Evolutionary conservation across 768 basidiomycete species (phyloP), one percentile per base, ranked within the genome.

Genomic region (Lactarius pseudohatsudake): DNA sequence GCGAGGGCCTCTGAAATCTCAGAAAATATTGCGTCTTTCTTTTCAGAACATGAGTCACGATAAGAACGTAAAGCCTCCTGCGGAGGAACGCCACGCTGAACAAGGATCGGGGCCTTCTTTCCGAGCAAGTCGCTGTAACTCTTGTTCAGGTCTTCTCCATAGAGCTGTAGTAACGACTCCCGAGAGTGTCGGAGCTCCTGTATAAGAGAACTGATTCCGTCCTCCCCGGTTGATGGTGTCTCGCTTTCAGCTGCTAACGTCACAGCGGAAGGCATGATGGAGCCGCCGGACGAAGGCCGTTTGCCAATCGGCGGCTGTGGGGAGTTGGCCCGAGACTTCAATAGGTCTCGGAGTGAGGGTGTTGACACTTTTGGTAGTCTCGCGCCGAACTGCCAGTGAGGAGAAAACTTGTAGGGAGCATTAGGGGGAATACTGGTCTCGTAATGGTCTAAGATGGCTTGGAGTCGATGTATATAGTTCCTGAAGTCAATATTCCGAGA

Each of bases 81-180:
- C 3, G 61, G 22, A n/a, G 61, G 61, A 38, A 28, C 8, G 13
- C n/a, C 18, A 26, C 16, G 15, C 6, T 6, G 10, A 36, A 10
- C 32, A 34, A 28, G 26, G 20, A 18, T 15, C 20, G 36, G 7
- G 20, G 10, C 30, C 16, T 1, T 10, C 53, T 61, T 41, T 38
- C 16, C 34, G 26, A 50, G 36, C 20, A 61, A 9, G 30, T 50
- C 47, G 2, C 8, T 4, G 32, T 36, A 34, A 36, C 60, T 61
- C 13, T 50, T 61, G 4, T 61, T 16, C 6, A 61, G 15, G 9
- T 61, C 59, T 18, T 61, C 22, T 47, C 60, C 60, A 20, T 61
- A 61, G 34, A 61, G n/a, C 60, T 16, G 60, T 16, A 53, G 22
- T 47, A 61, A 53, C 10, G 60, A 41, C 10, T 53, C 7, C 18